Conservation (phyloP, 2,329 filamentous ascomycete genomes). For the Nothophaeocryptopus gaeumannii region DNA sequence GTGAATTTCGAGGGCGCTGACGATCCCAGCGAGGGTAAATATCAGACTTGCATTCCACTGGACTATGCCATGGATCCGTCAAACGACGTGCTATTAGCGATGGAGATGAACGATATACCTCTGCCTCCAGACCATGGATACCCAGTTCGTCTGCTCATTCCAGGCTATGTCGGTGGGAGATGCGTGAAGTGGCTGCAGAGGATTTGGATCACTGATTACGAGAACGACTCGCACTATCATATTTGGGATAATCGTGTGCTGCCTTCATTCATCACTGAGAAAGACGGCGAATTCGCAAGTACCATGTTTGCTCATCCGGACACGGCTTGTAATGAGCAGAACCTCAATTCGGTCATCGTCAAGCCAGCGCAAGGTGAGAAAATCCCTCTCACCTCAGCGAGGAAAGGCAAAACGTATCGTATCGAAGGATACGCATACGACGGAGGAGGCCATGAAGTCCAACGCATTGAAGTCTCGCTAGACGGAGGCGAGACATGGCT, state of each 20-base stretch:
- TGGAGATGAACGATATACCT: constrained; percentile 46
- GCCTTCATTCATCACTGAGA: constrained; percentile 49
- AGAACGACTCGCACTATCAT: constrained; percentile 47
- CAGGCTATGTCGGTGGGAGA: constrained; percentile 43
- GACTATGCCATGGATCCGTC: constrained; percentile 48
- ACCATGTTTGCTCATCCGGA: constrained; percentile 50
- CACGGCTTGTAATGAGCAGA: constrained; percentile 51
- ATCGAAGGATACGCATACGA: constrained; percentile 51
- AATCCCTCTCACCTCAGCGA: constrained; percentile 39
- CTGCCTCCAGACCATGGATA: constrained; percentile 46
- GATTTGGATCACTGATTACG: constrained; percentile 42
- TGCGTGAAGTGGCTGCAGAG: constrained; percentile 44
- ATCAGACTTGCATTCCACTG: constrained; percentile 49
- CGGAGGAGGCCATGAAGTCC: constrained; percentile 50
- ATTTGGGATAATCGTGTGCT: constrained; percentile 52
- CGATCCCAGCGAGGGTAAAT: constrained; percentile 47
- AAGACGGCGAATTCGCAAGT: constrained; percentile 48
- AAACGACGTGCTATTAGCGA: constrained; percentile 56
- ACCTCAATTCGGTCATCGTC: constrained; percentile 49
- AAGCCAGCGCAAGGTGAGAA: constrained; percentile 48
- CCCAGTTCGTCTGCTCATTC: constrained; percentile 43
- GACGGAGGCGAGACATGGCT: constrained; percentile 50
- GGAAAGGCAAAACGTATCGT: constrained; percentile 42
- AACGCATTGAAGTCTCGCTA: constrained; percentile 50
- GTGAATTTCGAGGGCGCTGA: constrained; percentile 54